A percentile compares a stretch with the other conserved stretches of the same genome.
These are phyloP conservation scores for Trichophyton verrucosum DNA, from an alignment of 2,329 filamentous ascomycete species.

Conservation along the genomic window DNA sequence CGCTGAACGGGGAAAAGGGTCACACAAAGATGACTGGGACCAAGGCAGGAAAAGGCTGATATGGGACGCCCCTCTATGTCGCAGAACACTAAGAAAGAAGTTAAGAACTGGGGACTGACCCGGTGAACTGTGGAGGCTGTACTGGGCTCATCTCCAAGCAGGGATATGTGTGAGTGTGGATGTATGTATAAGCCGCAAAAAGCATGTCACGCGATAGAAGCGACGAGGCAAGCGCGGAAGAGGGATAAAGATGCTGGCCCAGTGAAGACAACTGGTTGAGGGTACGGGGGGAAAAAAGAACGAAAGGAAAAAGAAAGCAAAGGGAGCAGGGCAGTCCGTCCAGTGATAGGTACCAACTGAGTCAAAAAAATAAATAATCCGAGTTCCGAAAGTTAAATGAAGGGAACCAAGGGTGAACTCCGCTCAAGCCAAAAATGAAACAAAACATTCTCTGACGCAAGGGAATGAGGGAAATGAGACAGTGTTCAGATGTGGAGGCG, in stretches of 20 bases:
- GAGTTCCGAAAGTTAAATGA: conserved; percentile 1
- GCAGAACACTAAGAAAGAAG: neutral
- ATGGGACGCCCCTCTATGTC: neutral
- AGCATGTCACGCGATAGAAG: neutral
- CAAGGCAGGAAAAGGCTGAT: neutral
- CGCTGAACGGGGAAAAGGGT: neutral
- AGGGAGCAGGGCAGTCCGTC: neutral
- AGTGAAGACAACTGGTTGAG: neutral
- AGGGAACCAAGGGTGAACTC: neutral
- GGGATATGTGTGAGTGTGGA: neutral
- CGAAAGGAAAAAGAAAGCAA: neutral
- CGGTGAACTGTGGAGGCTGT: neutral
- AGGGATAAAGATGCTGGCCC: neutral
- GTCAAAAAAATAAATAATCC: neutral
- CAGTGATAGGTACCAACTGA: neutral
- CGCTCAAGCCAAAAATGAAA: neutral
- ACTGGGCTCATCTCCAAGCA: neutral
- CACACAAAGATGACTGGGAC: neutral
- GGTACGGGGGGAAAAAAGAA: neutral
- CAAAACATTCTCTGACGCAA: neutral
- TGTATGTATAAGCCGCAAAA: conserved; percentile 1
- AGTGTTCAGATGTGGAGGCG: too few relatives aligned
- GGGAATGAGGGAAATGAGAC: neutral
- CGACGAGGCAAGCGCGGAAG: neutral
- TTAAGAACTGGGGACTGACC: neutral